Evolutionary conservation across 768 basidiomycete genomes (phyloP).

Genomic region (Suillus sp.): DNA sequence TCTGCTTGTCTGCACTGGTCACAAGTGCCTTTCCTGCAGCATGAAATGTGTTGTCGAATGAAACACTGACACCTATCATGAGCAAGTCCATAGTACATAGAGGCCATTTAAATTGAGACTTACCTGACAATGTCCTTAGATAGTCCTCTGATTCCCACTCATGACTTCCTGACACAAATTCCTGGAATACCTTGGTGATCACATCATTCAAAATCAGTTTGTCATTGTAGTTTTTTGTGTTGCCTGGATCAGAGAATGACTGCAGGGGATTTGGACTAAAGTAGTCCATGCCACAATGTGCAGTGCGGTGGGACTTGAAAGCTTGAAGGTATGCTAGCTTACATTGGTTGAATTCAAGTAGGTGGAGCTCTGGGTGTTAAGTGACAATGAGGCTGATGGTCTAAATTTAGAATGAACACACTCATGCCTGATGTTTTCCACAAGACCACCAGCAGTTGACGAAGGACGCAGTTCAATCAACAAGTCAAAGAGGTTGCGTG

Average conservation of each 20-base stretch:
- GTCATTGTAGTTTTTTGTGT: slow-evolving; percentile 12
- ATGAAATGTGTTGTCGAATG: slow-evolving; percentile 23
- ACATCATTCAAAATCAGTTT: slow-evolving; percentile 22
- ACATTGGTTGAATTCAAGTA: slow-evolving; percentile 21
- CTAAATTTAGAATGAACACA: background rate
- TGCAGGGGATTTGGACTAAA: background rate
- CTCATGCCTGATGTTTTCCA: slow-evolving; percentile 27
- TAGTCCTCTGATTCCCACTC: slow-evolving; percentile 5
- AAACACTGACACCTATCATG: slow-evolving; percentile 11
- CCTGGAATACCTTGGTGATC: slow-evolving; percentile 22
- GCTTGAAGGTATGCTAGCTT: slow-evolving; percentile 19
- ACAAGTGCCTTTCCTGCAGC: slow-evolving; percentile 16
- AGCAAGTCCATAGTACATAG: background rate
- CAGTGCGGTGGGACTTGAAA: background rate
- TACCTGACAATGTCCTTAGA: background rate
- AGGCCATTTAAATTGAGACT: background rate
- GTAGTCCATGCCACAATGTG: background rate
- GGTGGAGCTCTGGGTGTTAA: slow-evolving; percentile 23
- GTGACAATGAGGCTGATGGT: background rate
- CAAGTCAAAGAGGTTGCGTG: slow-evolving; percentile 25
- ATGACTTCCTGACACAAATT: slow-evolving; percentile 13
- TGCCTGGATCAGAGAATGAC: background rate
- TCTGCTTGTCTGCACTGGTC: background rate
- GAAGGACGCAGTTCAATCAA: slow-evolving; percentile 26
- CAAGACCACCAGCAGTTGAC: slow-evolving; percentile 21